phyloP scores from a whole-genome alignment of 169 alveolate genomes.

The Neospora caninum region DNA sequence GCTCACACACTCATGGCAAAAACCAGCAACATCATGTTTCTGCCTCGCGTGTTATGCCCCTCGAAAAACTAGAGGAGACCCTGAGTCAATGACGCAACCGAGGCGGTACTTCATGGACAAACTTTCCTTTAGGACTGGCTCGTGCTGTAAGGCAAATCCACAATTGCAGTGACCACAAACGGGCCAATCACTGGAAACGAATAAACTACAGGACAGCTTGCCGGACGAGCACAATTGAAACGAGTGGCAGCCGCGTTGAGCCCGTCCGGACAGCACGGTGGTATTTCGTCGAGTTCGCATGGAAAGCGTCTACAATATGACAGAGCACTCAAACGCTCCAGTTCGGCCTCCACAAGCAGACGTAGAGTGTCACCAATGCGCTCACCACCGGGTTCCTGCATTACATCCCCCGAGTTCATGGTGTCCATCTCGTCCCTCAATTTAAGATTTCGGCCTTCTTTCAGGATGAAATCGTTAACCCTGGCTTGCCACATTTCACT shows the following conservation, averaged over 20 bases:
- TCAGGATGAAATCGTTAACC: neutral
- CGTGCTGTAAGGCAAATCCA: neutral
- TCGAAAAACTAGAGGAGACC: no score
- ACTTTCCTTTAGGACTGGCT: no score
- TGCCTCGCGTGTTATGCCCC: no score
- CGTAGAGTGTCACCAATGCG: neutral
- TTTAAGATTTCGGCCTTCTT: neutral
- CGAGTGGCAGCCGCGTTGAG: neutral
- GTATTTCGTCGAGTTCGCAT: neutral
- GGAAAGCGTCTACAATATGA: neutral
- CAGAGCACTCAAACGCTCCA: neutral
- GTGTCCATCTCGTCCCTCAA: neutral
- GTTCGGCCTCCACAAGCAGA: neutral
- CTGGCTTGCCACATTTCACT: slow-evolving; percentile 25
- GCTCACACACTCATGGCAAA: no score
- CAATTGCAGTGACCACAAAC: neutral
- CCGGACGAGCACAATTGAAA: neutral
- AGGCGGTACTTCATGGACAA: no score
- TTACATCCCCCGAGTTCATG: no score
- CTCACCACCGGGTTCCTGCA: neutral
- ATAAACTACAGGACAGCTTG: neutral
- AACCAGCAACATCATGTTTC: no score
- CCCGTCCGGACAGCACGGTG: neutral
- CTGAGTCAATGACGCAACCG: no score
- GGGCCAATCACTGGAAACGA: neutral